Conservation (phyloP, 208 protist species). For the Phytomonas serpens region DNA sequence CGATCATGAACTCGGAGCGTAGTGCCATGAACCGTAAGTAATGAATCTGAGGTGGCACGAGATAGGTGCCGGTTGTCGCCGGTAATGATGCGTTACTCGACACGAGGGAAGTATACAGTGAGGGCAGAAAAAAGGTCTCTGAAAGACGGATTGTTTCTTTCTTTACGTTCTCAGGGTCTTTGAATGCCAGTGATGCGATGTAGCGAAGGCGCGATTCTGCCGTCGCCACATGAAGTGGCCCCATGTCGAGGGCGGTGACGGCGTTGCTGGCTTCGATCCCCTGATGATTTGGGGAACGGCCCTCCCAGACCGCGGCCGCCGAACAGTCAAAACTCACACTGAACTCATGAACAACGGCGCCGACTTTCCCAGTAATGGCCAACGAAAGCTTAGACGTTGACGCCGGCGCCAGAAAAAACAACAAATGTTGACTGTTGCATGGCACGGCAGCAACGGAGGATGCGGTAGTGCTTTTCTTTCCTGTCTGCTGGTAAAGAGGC, state of each 20-base stretch:
- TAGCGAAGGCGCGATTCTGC: constrained; percentile 42
- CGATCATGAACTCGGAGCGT: background rate
- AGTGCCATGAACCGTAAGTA: background rate
- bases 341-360: constrained; percentile 44
- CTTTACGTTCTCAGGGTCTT: background rate
- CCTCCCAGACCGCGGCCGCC: background rate
- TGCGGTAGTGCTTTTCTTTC: constrained; percentile 8
- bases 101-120: background rate
- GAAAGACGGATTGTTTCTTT: background rate
- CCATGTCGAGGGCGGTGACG: constrained; percentile 23
- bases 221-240: constrained; percentile 20
- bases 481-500: constrained; percentile 7
- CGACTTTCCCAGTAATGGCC: constrained; percentile 27
- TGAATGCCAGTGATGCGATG: background rate
- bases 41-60: background rate
- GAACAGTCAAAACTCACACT: constrained; percentile 14
- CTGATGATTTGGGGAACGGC: background rate
- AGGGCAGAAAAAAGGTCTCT: background rate
- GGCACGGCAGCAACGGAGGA: constrained; percentile 20
- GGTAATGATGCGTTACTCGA: background rate
- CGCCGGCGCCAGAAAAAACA: constrained; percentile 30
- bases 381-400: constrained; percentile 12
- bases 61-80: background rate
- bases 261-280: background rate
- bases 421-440: constrained; percentile 23